phyloP scores from a whole-genome alignment of 2,329 filamentous ascomycete genomes.

The Atkinsonella hypoxylon region DNA sequence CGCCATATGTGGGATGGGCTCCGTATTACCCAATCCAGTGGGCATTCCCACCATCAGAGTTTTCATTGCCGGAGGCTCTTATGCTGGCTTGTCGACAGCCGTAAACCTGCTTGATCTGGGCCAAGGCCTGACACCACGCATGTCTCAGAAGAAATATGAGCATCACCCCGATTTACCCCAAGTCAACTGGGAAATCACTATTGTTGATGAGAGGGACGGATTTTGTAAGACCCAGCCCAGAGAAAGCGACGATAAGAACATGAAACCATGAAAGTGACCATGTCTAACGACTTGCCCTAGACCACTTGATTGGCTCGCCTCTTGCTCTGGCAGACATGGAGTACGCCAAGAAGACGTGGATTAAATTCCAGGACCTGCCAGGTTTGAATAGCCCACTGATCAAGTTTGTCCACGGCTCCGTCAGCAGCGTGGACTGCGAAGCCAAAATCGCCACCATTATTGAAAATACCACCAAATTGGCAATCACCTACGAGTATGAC shows the following conservation, averaged over 20 bases:
- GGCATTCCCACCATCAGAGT: slow-evolving; percentile 35
- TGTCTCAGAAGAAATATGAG: slow-evolving; percentile 22
- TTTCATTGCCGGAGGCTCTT: slow-evolving; percentile 59
- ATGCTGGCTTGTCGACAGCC: slow-evolving; percentile 55
- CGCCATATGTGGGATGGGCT: slow-evolving; percentile 15
- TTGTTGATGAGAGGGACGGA: slow-evolving; percentile 73
- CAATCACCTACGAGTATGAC: slow-evolving; percentile 47
- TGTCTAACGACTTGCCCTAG: slow-evolving; percentile 25
- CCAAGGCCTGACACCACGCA: slow-evolving; percentile 40
- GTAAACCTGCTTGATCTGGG: slow-evolving; percentile 57
- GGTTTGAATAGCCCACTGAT: slow-evolving; percentile 52
- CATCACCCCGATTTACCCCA: slow-evolving; percentile 31
- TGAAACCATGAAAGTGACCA: background rate
- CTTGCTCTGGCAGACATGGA: slow-evolving; percentile 53
- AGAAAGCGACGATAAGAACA: background rate
- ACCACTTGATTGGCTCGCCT: slow-evolving; percentile 65
- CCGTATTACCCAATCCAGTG: slow-evolving; percentile 13
- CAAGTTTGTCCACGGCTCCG: slow-evolving; percentile 52
- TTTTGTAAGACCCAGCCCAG: slow-evolving; percentile 45
- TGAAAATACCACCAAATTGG: slow-evolving; percentile 31
- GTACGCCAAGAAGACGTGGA: slow-evolving; percentile 59
- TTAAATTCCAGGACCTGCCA: slow-evolving; percentile 53
- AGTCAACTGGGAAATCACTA: slow-evolving; percentile 54
- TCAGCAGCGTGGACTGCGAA: slow-evolving; percentile 46
- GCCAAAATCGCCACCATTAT: slow-evolving; percentile 47